Base-by-base conservation (phyloP, 2,329 filamentous ascomycete genomes). In the Ascocoryne sarcoides region DNA sequence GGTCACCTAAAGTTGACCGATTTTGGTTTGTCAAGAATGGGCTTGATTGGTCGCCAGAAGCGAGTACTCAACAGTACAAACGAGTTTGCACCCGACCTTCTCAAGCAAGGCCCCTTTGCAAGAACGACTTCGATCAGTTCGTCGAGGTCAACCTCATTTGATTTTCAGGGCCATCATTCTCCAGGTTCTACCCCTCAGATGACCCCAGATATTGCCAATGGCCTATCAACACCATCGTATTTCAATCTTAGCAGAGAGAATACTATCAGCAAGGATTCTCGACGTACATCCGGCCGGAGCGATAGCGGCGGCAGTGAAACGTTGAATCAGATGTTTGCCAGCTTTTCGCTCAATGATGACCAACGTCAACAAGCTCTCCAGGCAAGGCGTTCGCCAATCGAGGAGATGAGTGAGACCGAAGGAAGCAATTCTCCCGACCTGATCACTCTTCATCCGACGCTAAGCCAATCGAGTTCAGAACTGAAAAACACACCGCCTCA, bases 1-100 rank as follows among this genome's bases (percentile, higher is more conserved):
- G 92, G 92, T 2, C 92, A 98, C 64, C 67, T 98, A 42, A 98
- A 98, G 64, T 70, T 98, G 54, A 98, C 93, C 1, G 92, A 98
- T 61, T 98, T 98, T 66, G 92, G 92, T 45, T 70, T 98, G 18
- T 98, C 92, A 10, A 81, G 92, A 19, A 96, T 98, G 90, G 93
- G 92, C 59, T 70, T 98, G 48, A 84, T 98, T 46, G 92, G 92
- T 44, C 84, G 92, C 55, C 92, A 98, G 64, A 96, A 98, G 67
- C 80, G 92, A 55, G 87, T 90, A 16, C 70, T 95, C 35, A 92
- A 82, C 58, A 80, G 74, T 66, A 75, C 78, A 58, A 78, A 79
- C 21, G 90, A 98, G 49, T 79, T 82, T n/a, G 88, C 82, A 1
- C 92, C 92, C 1, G 93, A 98, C 65, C 68, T 98, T 10, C 73